Evolutionary conservation across 768 basidiomycete species (phyloP).

Genomic region (Polyporus arcularius): DNA sequence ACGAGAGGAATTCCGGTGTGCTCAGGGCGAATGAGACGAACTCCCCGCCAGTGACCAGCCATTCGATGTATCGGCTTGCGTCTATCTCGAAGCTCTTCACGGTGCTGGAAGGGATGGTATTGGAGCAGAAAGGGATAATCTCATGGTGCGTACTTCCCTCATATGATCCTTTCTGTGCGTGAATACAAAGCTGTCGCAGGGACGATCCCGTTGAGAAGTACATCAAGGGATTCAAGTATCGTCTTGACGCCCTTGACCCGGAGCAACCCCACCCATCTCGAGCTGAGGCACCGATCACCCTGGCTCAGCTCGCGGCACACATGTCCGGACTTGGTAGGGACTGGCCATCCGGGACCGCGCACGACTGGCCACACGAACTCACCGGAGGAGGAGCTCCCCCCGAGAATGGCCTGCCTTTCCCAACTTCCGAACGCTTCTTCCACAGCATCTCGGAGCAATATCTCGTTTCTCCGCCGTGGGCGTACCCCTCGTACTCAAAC

Average conservation of each 20-base stretch:
- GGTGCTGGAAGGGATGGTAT: conserved; percentile 47
- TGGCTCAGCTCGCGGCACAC: conserved; percentile 32
- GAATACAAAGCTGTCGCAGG: conserved; percentile 27
- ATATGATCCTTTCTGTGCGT: neutral
- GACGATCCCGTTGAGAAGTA: conserved; percentile 53
- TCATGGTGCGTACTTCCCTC: conserved; percentile 26
- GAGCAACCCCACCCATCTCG: neutral
- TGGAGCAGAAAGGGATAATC: conserved; percentile 45
- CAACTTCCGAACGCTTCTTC: conserved; percentile 35
- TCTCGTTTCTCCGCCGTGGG: conserved; percentile 44
- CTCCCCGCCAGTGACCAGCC: conserved; percentile 22
- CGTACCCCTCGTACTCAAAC: conserved; percentile 45
- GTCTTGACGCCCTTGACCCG: conserved; percentile 21
- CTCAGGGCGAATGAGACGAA: conserved; percentile 9
- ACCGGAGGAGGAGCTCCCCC: conserved; percentile 31
- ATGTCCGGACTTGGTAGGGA: conserved; percentile 38
- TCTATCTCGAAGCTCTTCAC: conserved; percentile 55
- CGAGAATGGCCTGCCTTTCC: conserved; percentile 33
- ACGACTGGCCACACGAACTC: conserved; percentile 42
- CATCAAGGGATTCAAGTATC: conserved; percentile 39
- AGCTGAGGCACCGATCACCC: conserved; percentile 21
- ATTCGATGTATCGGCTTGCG: conserved; percentile 54
- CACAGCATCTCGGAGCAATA: conserved; percentile 38
- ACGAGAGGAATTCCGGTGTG: conserved; percentile 45
- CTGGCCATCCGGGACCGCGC: conserved; percentile 36